phyloP scores from a whole-genome alignment of 208 protist species.

The Crithidia acanthocephali region DNA sequence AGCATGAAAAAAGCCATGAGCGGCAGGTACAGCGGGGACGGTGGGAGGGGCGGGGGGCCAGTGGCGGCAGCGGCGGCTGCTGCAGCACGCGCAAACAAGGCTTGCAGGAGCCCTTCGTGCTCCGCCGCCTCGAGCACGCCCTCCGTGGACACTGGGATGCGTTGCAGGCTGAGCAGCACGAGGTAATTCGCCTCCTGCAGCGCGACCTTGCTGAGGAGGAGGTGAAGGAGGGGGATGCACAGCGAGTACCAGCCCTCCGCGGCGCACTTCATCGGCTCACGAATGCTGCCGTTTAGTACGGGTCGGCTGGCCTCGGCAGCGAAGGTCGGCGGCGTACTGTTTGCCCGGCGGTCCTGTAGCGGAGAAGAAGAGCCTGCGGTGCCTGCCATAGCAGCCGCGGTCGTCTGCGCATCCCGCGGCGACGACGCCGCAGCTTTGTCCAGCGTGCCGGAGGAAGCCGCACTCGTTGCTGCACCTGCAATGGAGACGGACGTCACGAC shows the following conservation, averaged over 20 bases:
- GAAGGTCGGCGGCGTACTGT: neutral
- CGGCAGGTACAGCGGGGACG: conserved; percentile 11
- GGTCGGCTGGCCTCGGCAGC: neutral
- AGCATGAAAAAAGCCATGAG: conserved; percentile 31
- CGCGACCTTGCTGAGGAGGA: conserved; percentile 30
- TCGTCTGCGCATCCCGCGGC: neutral
- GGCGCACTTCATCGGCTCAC: conserved; percentile 20
- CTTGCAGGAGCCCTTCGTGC: conserved; percentile 15
- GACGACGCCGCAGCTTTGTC: neutral
- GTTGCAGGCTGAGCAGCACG: conserved; percentile 29
- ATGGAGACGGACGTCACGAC: neutral
- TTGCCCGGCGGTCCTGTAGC: neutral
- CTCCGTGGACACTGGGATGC: conserved; percentile 34
- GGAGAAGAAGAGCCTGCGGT: neutral
- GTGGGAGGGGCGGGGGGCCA: neutral
- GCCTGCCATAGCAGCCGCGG: neutral
- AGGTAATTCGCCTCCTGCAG: conserved; percentile 32
- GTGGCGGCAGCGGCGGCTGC: neutral
- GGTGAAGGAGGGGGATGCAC: conserved; percentile 31
- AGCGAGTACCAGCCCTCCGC: conserved; percentile 29
- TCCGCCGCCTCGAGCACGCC: conserved; percentile 30
- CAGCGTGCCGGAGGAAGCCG: neutral
- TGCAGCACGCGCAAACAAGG: neutral
- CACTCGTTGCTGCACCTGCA: no score
- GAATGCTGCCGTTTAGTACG: conserved; percentile 19